Evolutionary conservation across 805 yeast species (phyloP).

Genomic region (Tetrapisispora fleetii): DNA sequence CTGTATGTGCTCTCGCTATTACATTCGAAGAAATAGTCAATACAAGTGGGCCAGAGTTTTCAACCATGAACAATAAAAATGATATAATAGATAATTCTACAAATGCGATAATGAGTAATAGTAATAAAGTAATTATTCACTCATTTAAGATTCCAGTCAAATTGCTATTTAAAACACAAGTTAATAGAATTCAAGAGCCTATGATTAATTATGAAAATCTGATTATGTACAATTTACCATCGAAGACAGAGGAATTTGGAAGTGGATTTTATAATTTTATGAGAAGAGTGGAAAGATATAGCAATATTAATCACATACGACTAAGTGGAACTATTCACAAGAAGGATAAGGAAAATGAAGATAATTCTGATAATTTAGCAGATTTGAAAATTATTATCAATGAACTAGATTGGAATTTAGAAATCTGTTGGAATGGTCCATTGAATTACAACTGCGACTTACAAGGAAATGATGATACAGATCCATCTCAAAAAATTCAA

Average conservation of each 20-base stretch:
- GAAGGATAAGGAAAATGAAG: slow-evolving; percentile 1
- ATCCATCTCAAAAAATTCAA: background rate
- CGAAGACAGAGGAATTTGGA: slow-evolving; percentile 23
- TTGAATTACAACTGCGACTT: slow-evolving; percentile 7
- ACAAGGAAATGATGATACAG: background rate
- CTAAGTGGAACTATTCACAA: slow-evolving; percentile 32
- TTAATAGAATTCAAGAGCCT: slow-evolving; percentile 52
- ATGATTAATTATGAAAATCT: slow-evolving; percentile 44
- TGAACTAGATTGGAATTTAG: slow-evolving; percentile 27
- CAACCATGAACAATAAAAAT: slow-evolving; percentile 4
- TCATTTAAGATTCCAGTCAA: slow-evolving; percentile 65
- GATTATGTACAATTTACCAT: slow-evolving; percentile 40
- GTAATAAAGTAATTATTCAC: slow-evolving; percentile 40
- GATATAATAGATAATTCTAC: slow-evolving; percentile 3
- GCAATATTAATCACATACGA: slow-evolving; percentile 40
- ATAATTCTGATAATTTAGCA: slow-evolving; percentile 4
- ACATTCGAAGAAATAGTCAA: slow-evolving; percentile 24
- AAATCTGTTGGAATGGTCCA: slow-evolving; percentile 29
- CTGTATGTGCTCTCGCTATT: slow-evolving; percentile 22
- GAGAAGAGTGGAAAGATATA: slow-evolving; percentile 58
- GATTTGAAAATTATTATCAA: slow-evolving; percentile 19
- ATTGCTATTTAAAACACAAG: slow-evolving; percentile 45
- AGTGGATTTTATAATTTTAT: slow-evolving; percentile 42
- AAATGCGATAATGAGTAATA: slow-evolving; percentile 3
- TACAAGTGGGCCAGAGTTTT: slow-evolving; percentile 7